phyloP scores from a whole-genome alignment of 768 basidiomycete species.

The Podaxis pistillaris region DNA sequence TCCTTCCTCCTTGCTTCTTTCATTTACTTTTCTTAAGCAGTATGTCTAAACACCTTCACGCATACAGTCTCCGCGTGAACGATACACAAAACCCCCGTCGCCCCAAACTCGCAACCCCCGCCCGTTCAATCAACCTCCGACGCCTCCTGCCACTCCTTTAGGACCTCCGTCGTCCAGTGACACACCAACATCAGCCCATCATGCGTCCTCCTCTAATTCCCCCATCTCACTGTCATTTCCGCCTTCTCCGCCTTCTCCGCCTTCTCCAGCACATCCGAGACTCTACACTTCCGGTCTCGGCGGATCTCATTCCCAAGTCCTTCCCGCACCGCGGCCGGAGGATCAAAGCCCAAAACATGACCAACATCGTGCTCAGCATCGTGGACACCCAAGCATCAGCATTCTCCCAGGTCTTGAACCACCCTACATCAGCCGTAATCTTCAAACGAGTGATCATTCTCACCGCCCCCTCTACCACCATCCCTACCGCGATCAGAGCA shows the following conservation, averaged over 20 bases:
- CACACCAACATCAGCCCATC: conserved; percentile 8
- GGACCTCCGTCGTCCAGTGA: conserved; percentile 4
- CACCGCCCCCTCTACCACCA: conserved; percentile 2
- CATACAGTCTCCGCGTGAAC: conserved; percentile 12
- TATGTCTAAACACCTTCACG: conserved; percentile 10
- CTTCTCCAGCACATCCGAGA: neutral
- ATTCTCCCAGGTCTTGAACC: conserved; percentile 3
- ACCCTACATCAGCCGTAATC: conserved; percentile 9
- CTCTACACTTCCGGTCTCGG: conserved; percentile 5
- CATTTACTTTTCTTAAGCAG: neutral
- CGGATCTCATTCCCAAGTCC: conserved; percentile 8
- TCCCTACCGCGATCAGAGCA: conserved; percentile 1
- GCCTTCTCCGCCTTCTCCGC: conserved; percentile 5
- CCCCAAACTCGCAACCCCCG: neutral
- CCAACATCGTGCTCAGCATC: neutral
- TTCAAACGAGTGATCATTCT: neutral
- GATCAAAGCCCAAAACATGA: conserved; percentile 6
- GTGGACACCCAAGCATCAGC: neutral
- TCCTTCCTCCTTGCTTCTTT: conserved; percentile 7
- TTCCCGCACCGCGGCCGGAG: neutral
- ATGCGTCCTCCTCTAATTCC: neutral
- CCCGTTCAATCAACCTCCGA: conserved; percentile 2
- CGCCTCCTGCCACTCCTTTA: conserved; percentile 10
- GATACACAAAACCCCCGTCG: neutral
- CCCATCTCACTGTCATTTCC: conserved; percentile 8